phyloP scores from a whole-genome alignment of 179 eudicot genomes.

The Patellifolia procumbens region DNA sequence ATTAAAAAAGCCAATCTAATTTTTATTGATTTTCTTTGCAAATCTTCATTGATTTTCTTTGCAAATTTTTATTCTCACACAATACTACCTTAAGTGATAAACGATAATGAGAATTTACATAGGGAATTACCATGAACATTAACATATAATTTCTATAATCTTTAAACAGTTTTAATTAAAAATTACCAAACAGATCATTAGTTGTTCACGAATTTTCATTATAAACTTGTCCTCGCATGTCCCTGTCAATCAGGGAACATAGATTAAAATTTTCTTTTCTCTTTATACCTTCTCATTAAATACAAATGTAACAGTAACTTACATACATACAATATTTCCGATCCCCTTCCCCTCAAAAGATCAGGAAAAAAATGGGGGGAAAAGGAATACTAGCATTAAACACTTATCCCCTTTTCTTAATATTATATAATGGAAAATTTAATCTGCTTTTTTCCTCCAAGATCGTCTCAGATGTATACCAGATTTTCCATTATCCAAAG shows the following conservation, averaged over 20 bases:
- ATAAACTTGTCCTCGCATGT: neutral
- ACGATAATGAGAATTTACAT: no score
- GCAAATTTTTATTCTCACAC: no score
- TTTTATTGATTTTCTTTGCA: no score
- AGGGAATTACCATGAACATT: no score
- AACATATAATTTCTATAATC: no score
- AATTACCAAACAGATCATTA: no score
- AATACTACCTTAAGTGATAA: no score
- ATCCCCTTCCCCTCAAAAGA: conserved; percentile 24
- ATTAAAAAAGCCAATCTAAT: no score
- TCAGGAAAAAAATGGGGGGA: conserved; percentile 26
- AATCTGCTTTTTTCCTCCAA: conserved; percentile 36
- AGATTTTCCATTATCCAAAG: conserved; percentile 35
- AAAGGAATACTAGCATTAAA: conserved; percentile 24
- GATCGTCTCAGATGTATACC: conserved; percentile 50
- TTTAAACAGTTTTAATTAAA: no score
- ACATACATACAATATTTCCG: conserved; percentile 35
- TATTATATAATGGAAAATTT: conserved; percentile 26
- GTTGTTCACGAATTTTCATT: no score
- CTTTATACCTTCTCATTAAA: conserved; percentile 35
- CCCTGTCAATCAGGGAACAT: neutral
- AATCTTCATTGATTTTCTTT: no score
- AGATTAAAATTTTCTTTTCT: conserved; percentile 19
- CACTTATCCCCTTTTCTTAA: conserved; percentile 28
- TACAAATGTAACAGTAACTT: conserved; percentile 34